Base-by-base conservation (phyloP, 129 eudicot genomes). In the Artemisia argyi region DNA sequence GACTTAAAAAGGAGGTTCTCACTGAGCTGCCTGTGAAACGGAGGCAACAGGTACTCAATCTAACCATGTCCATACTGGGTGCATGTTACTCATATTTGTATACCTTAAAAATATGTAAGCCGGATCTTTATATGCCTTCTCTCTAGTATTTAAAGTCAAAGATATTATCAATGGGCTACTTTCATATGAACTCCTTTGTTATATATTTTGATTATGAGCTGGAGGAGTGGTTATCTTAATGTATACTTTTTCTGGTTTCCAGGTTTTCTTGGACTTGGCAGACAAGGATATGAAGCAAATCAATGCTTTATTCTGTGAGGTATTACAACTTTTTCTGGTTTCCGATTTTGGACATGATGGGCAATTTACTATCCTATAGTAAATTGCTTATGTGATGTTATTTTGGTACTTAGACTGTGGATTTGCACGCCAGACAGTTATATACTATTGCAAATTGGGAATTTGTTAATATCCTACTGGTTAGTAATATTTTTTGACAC, bases 1-100 rank as follows among this genome's bases (percentile, higher is more conserved):
- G 97, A 76, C 96, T 94, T 30, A 94, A 94, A 79, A 94, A 88
- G 73, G 97, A 94, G 20, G 99, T 94, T 72, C 96, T 94, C 46
- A 53, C 91, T 77, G 96, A 94, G 86, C 91, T 94, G 15, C 99
- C 99, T 69, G 83, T 80, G 67, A 94, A 94, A 81, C 91, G 97
- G 30, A 86, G 99, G 82, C 97, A 94, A 76, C 99, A 94, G 92
- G 98, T 93, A 78, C 30, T 14, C 49, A 19, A 55, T 66, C n/a
- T 48, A 47, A 49, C 62, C 32, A 18, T 62, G 51, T 65, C 46
- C 66, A 61, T 55, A 16, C 49, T 30, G 26, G 66, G 61, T 52
- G 66, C 24, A 46, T 61, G 53, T 44, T 63, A 58, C 32, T 22
- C 24, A 52, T 61, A 44, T 44, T 4, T 39, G 44, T 39, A 39